Evolutionary conservation across 169 alveolate genomes (phyloP).

Genomic region (Cryptosporidium sp.): DNA sequence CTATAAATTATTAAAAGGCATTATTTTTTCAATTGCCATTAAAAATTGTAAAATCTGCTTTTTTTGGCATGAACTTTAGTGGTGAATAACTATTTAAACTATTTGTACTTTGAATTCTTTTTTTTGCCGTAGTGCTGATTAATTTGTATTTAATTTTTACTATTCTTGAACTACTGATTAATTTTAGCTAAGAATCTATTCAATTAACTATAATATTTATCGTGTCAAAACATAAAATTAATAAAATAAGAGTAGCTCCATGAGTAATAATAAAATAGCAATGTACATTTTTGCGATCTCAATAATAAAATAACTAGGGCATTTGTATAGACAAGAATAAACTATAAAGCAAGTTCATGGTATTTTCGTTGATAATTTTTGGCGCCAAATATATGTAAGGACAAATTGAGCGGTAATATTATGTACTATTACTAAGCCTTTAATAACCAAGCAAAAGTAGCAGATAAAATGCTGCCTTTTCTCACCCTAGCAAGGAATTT

Average conservation of each 20-base stretch:
- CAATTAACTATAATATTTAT: too few relatives aligned
- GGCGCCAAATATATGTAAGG: background rate
- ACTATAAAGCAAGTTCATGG: too few relatives aligned
- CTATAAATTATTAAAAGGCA: background rate
- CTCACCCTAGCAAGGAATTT: background rate
- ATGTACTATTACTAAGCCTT: background rate
- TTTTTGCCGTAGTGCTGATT: background rate
- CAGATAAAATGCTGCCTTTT: slow-evolving; percentile 1
- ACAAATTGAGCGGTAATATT: background rate
- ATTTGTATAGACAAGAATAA: background rate
- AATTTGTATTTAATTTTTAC: too few relatives aligned
- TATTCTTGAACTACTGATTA: too few relatives aligned
- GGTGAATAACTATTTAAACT: too few relatives aligned
- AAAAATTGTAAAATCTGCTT: too few relatives aligned
- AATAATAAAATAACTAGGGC: too few relatives aligned
- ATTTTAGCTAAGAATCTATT: too few relatives aligned
- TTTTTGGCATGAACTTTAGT: background rate
- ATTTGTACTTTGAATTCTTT: background rate
- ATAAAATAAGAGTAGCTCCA: background rate
- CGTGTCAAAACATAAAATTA: background rate
- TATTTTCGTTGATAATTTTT: background rate
- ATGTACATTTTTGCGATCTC: too few relatives aligned
- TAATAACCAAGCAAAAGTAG: background rate
- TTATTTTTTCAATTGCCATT: background rate
- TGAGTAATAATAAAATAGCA: too few relatives aligned